Evolutionary conservation across 306 rosid genomes (phyloP).

Genomic region (Lagenaria siceraria): DNA sequence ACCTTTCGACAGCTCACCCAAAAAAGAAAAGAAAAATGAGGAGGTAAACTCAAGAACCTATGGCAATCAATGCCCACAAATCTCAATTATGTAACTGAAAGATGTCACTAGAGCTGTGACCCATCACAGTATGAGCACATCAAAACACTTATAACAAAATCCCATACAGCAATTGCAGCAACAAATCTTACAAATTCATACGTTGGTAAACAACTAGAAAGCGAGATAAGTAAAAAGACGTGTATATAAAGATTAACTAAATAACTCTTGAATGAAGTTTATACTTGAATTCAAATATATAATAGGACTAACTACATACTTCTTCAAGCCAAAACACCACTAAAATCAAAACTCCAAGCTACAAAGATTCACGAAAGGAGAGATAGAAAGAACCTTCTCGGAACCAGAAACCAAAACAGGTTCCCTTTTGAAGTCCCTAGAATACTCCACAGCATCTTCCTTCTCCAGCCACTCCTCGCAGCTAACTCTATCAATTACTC

Average conservation of each 20-base stretch:
- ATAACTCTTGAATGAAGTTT: background rate
- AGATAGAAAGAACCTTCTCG: conserved; percentile 44
- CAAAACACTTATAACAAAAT: background rate
- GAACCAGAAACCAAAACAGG: conserved; percentile 69
- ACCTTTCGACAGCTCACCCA: background rate
- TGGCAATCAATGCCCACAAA: background rate
- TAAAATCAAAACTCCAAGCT: background rate
- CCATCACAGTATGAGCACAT: background rate
- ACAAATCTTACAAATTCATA: background rate
- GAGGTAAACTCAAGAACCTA: background rate
- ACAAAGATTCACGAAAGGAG: background rate
- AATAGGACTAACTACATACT: background rate
- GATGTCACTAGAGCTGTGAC: background rate
- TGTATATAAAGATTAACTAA: background rate
- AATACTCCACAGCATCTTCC: conserved; percentile 57
- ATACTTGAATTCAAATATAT: background rate
- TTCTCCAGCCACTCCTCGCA: conserved; percentile 86
- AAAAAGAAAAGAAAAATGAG: background rate
- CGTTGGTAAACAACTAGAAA: background rate
- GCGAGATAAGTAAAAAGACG: background rate
- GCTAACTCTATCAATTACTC: conserved; percentile 18
- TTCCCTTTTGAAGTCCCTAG: conserved; percentile 51
- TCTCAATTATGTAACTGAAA: background rate
- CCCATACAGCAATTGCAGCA: background rate
- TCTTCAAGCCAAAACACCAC: background rate